These are phyloP conservation scores for Madurella fahalii DNA, from an alignment of 2,329 filamentous ascomycete species.

Conservation along the genomic window DNA sequence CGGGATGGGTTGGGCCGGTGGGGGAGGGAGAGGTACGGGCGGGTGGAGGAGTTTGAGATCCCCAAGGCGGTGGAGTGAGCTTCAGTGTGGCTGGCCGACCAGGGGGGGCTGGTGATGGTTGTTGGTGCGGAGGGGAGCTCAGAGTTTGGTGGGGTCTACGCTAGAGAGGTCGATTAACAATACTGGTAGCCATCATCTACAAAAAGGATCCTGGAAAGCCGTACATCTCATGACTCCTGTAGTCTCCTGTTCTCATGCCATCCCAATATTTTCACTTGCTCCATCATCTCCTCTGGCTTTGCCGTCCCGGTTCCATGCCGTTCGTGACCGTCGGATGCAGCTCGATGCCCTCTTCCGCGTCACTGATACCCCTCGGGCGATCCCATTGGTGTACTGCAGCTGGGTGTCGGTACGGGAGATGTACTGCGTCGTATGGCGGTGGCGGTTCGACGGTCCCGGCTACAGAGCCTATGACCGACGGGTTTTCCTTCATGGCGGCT, in stretches of 20 bases:
- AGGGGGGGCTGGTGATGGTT: too few species aligned
- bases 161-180: too few species aligned
- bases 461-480: not conserved
- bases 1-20: slow-evolving; percentile 37
- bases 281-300: not conserved
- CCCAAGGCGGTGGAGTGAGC: slow-evolving; percentile 1
- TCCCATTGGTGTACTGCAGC: not conserved
- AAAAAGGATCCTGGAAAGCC: too few species aligned
- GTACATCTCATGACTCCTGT: too few species aligned
- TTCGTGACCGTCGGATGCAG: slow-evolving; percentile 14
- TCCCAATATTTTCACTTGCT: not conserved
- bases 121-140: too few species aligned
- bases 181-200: too few species aligned
- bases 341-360: slow-evolving; percentile 9
- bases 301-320: slow-evolving; percentile 8
- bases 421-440: slow-evolving; percentile 12
- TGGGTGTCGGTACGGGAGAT: not conserved
- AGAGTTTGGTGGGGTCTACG: too few species aligned
- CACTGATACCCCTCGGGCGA: not conserved
- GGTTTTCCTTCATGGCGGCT: slow-evolving; percentile 7
- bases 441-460: slow-evolving; percentile 7
- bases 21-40: slow-evolving; percentile 35
- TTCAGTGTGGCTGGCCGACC: too few species aligned
- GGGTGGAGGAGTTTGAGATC: slow-evolving; percentile 18
- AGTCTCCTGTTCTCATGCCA: too few species aligned